These are phyloP conservation scores for Fusarium cicatricum DNA, from an alignment of 2,329 filamentous ascomycete species.

Conservation along the genomic window DNA sequence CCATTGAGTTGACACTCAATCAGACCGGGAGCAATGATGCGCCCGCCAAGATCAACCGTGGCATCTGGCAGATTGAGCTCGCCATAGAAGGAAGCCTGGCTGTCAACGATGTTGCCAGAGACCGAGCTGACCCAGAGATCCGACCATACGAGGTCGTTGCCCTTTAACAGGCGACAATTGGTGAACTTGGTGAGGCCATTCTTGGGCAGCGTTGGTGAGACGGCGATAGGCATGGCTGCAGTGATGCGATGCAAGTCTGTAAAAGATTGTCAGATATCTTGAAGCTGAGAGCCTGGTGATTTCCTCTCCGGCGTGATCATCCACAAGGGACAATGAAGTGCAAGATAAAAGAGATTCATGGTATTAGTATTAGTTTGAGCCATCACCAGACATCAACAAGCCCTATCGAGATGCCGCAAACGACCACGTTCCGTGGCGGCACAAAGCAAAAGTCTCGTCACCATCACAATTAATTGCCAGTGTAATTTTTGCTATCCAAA, in stretches of 20 bases:
- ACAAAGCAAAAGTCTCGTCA: conserved; percentile 27
- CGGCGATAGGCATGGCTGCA: conserved; percentile 58
- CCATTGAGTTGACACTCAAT: conserved; percentile 95
- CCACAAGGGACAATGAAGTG: conserved; percentile 20
- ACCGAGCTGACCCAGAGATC: conserved; percentile 90
- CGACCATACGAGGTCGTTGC: conserved; percentile 71
- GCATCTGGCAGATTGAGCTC: conserved; percentile 74
- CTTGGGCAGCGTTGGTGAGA: conserved; percentile 49
- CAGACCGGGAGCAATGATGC: conserved; percentile 84
- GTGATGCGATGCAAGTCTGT: conserved; percentile 6
- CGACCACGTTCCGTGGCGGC: conserved; percentile 32
- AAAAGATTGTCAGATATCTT: conserved; percentile 19
- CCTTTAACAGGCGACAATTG: conserved; percentile 81
- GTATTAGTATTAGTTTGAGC: conserved; percentile 29
- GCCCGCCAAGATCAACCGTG: conserved; percentile 80
- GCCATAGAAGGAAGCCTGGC: conserved; percentile 72
- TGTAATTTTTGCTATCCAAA: conserved; percentile 13
- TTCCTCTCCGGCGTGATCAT: not conserved
- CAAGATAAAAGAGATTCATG: conserved; percentile 11
- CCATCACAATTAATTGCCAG: conserved; percentile 22
- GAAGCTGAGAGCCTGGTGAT: conserved; percentile 8
- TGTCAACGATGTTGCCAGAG: conserved; percentile 83
- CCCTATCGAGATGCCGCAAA: conserved; percentile 30
- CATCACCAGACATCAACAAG: conserved; percentile 7
- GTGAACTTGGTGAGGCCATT: conserved; percentile 84